A percentile compares a stretch with the other conserved stretches of the same genome.
phyloP scores from a whole-genome alignment of 1,139 yeast species.

The Taphrina communis region DNA sequence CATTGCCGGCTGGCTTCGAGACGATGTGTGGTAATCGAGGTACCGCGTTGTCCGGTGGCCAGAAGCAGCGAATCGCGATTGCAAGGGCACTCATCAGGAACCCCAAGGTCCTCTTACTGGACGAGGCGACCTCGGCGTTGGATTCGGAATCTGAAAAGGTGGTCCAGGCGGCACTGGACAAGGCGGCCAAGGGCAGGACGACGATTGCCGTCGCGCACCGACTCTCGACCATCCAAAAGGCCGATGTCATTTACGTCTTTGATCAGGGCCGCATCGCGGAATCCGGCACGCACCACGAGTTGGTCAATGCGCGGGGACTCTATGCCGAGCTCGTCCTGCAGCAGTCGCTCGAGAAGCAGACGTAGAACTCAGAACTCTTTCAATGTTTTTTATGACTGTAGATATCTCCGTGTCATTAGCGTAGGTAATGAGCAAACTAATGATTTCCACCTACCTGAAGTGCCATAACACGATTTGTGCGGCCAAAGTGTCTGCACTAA shows the following conservation, averaged over 20 bases:
- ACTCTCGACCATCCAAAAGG: conserved; percentile 86
- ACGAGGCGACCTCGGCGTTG: conserved; percentile 80
- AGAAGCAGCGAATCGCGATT: conserved; percentile 77
- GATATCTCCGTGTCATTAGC: not conserved
- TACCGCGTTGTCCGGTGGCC: conserved; percentile 75
- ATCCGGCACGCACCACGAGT: conserved; percentile 60
- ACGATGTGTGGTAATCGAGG: conserved; percentile 81
- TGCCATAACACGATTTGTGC: no score
- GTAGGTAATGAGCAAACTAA: not conserved
- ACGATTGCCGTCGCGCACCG: conserved; percentile 85
- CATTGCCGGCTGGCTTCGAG: conserved; percentile 81
- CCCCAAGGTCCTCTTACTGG: conserved; percentile 63
- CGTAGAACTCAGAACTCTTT: not conserved
- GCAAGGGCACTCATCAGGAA: conserved; percentile 69
- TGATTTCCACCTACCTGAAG: no score
- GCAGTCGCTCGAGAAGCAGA: conserved; percentile 42
- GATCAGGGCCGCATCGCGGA: conserved; percentile 75
- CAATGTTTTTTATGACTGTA: not conserved
- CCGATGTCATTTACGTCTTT: conserved; percentile 85
- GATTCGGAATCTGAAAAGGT: conserved; percentile 78
- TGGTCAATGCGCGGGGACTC: conserved; percentile 52
- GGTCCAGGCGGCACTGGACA: conserved; percentile 69
- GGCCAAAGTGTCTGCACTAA: not conserved
- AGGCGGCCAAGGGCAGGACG: conserved; percentile 67
- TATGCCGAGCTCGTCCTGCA: conserved; percentile 54